Conservation (phyloP, 352 stramenopile species). For the Pythium rhizo-oryzae region DNA sequence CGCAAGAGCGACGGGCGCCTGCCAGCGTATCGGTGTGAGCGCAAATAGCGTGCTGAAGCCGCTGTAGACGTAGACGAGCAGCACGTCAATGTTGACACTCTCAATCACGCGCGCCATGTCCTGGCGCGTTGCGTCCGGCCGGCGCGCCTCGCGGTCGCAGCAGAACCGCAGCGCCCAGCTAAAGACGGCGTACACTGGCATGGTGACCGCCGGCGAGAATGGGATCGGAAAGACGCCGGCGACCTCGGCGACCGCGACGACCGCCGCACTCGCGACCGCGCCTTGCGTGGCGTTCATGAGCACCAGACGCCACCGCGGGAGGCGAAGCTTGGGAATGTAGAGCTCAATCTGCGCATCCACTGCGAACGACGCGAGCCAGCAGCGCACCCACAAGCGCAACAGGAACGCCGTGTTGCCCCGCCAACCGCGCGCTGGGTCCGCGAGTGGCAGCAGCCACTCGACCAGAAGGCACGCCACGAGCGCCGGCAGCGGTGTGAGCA, state of each 20-base stretch:
- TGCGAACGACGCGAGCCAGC: background rate
- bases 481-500: slow-evolving; percentile 2
- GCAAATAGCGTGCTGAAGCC: background rate
- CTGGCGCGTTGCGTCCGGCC: background rate
- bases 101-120: background rate
- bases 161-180: background rate
- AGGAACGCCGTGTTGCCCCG: slow-evolving; percentile 1
- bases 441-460: slow-evolving; percentile 3
- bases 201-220: background rate
- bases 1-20: background rate
- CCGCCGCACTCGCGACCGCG: background rate
- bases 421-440: slow-evolving; percentile 13
- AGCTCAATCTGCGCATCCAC: background rate
- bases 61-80: background rate
- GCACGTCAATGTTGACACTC: background rate
- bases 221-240: slow-evolving; percentile 9
- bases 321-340: slow-evolving; percentile 3
- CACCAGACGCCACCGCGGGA: background rate
- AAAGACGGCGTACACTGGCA: slow-evolving; percentile 7
- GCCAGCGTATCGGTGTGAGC: background rate
- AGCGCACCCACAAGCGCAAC: background rate
- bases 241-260: background rate
- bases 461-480: background rate
- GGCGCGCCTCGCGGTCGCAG: background rate
- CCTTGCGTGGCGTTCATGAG: slow-evolving; percentile 9